Evolutionary conservation across 805 yeast genomes (phyloP).

Genomic region (Candida saitoana): DNA sequence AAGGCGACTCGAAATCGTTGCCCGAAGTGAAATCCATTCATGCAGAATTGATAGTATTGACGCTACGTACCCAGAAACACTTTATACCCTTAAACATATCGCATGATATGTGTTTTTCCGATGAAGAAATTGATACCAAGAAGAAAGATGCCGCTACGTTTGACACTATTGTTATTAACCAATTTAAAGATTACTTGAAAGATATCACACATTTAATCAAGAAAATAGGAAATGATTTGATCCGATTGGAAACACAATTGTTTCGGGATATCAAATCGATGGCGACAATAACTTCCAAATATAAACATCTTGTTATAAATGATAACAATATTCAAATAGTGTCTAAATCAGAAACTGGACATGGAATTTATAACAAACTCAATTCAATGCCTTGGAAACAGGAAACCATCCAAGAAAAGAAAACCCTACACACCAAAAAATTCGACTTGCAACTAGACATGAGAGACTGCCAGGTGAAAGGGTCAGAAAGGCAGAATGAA

Average conservation of each 20-base stretch:
- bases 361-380: conserved; percentile 20
- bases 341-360: conserved; percentile 7
- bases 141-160: conserved; percentile 26
- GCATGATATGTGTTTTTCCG: conserved; percentile 37
- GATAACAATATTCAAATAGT: conserved; percentile 14
- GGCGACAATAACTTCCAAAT: conserved; percentile 32
- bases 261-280: conserved; percentile 33
- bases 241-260: conserved; percentile 32
- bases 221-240: conserved; percentile 30
- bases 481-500: conserved; percentile 18
- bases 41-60: conserved; percentile 34
- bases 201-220: conserved; percentile 26
- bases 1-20: conserved; percentile 7
- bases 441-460: conserved; percentile 28
- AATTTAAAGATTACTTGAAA: conserved; percentile 21
- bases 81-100: conserved; percentile 37
- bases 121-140: conserved; percentile 26
- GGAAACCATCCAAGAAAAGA: conserved; percentile 11
- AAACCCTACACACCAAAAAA: conserved; percentile 23
- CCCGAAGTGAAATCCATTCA: conserved; percentile 34
- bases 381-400: conserved; percentile 28
- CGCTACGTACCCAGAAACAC: conserved; percentile 31
- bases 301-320: conserved; percentile 25
- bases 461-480: conserved; percentile 26
- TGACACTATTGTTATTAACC: conserved; percentile 29